These are phyloP conservation scores for Aspergillus conjunctus DNA, from an alignment of 495 filamentous ascomycete species.

Conservation along the genomic window DNA sequence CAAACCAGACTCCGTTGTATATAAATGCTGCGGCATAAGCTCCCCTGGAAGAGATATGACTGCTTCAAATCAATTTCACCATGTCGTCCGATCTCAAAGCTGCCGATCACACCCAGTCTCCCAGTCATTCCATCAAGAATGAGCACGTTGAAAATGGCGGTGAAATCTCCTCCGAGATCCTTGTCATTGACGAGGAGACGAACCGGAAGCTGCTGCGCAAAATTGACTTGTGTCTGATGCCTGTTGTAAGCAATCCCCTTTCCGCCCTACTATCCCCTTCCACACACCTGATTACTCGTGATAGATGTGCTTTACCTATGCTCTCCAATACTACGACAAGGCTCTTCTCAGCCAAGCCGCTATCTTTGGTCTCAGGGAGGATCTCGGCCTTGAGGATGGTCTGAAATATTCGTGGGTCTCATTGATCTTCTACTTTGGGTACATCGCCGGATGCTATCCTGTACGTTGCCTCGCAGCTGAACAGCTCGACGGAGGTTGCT, in stretches of 20 bases:
- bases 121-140: not conserved
- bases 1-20: not conserved
- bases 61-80: not conserved
- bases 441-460: slow-evolving; percentile 17
- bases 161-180: slow-evolving; percentile 4
- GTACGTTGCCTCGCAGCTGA: slow-evolving; percentile 1
- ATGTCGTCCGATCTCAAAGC: slow-evolving; percentile 5
- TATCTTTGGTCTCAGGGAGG: slow-evolving; percentile 17
- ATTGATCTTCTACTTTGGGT: slow-evolving; percentile 21
- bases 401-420: slow-evolving; percentile 17
- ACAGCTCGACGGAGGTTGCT: not conserved
- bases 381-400: slow-evolving; percentile 13
- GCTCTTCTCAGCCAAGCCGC: slow-evolving; percentile 18
- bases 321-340: slow-evolving; percentile 21
- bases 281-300: slow-evolving; percentile 1
- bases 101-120: not conserved
- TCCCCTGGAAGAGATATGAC: not conserved
- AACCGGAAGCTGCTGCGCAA: slow-evolving; percentile 20
- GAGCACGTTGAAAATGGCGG: not conserved
- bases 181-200: slow-evolving; percentile 14
- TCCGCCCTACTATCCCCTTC: not conserved
- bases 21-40: slow-evolving; percentile 1
- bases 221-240: slow-evolving; percentile 17
- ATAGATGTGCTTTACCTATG: slow-evolving; percentile 17
- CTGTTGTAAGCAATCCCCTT: slow-evolving; percentile 10